Conservation (phyloP, 805 yeast genomes). For the Tetrapisispora namnaoensis region DNA sequence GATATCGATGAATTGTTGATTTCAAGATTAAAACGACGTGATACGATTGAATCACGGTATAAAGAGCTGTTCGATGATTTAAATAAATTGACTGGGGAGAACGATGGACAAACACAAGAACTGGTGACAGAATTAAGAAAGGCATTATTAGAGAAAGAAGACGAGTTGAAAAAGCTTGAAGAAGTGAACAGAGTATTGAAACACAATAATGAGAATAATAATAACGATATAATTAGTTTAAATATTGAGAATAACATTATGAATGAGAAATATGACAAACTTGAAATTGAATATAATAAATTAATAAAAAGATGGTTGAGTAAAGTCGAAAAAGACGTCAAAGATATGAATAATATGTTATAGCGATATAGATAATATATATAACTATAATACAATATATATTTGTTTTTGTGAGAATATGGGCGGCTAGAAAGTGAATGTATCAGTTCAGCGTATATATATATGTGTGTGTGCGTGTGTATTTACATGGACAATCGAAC, state of each 20-base stretch:
- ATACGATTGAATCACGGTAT: constrained; percentile 14
- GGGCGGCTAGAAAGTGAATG: no score
- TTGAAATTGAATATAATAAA: constrained; percentile 40
- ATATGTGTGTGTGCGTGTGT: not conserved
- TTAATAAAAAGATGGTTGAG: constrained; percentile 52
- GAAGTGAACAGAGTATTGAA: constrained; percentile 36
- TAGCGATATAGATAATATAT: not conserved
- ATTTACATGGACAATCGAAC: no score
- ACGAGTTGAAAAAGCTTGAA: constrained; percentile 21
- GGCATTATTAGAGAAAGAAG: constrained; percentile 8
- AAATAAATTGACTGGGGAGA: not conserved
- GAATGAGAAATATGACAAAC: constrained; percentile 26
- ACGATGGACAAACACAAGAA: not conserved
- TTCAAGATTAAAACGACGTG: constrained; percentile 11
- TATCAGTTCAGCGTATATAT: not conserved
- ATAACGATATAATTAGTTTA: constrained; percentile 56
- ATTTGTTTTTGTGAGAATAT: no score
- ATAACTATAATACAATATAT: no score
- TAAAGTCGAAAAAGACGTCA: constrained; percentile 50
- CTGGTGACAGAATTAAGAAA: not conserved
- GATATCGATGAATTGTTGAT: constrained; percentile 3
- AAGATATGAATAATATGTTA: constrained; percentile 36
- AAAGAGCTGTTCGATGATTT: constrained; percentile 13
- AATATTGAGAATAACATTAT: constrained; percentile 45
- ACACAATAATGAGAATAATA: constrained; percentile 46